phyloP scores from a whole-genome alignment of 2,329 filamentous ascomycete genomes.

The Penicillium sp. region DNA sequence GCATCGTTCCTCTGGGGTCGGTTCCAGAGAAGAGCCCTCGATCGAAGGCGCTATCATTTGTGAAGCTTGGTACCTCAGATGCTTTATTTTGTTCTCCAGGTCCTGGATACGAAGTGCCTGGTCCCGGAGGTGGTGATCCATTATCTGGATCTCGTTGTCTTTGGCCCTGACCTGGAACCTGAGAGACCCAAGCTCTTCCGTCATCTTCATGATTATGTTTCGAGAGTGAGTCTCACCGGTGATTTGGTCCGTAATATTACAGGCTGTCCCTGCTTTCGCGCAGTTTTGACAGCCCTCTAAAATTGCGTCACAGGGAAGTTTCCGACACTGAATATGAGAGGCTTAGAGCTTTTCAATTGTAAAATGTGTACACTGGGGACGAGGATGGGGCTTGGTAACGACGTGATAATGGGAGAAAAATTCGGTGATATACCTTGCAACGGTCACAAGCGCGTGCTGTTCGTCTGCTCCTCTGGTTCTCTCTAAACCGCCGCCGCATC shows the following conservation, averaged over 20 bases:
- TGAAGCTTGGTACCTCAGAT: no score
- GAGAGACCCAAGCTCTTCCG: not conserved
- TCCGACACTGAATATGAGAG: not conserved
- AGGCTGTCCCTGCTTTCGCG: not conserved
- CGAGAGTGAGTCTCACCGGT: slow-evolving; percentile 2
- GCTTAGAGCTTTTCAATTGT: not conserved
- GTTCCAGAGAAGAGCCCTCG: not conserved
- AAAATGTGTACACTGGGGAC: not conserved
- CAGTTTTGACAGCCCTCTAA: not conserved
- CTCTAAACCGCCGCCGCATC: not conserved
- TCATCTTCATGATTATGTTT: not conserved
- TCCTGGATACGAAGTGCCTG: not conserved
- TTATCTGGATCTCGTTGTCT: not conserved
- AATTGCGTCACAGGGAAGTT: not conserved
- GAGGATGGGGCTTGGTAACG: not conserved
- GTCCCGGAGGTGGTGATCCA: not conserved
- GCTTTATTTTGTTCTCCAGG: not conserved
- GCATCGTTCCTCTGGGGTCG: not conserved
- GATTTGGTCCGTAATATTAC: slow-evolving; percentile 5
- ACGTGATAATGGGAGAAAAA: not conserved
- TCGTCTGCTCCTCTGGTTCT: not conserved
- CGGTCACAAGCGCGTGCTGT: slow-evolving; percentile 20
- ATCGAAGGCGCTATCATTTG: no score
- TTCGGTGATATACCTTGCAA: slow-evolving; percentile 15
- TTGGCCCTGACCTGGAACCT: not conserved